Evolutionary conservation across 1,139 yeast genomes (phyloP).

Genomic region (Suzukiozyma palmioleophila): DNA sequence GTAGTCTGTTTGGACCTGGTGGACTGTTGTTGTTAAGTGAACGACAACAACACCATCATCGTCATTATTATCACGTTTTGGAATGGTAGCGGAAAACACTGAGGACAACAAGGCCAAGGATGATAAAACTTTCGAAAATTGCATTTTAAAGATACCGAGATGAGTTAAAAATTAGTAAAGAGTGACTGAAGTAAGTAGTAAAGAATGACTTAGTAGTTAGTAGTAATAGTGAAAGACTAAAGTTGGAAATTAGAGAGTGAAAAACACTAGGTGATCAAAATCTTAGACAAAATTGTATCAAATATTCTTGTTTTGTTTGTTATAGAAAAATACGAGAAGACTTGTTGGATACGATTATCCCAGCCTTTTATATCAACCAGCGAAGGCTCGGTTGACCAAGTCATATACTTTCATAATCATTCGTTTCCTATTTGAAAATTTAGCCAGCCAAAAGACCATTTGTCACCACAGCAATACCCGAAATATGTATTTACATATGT

Average conservation of each 20-base stretch:
- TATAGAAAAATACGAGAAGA: too few relatives aligned
- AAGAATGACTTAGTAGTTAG: constrained; percentile 8
- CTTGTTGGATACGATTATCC: too few relatives aligned
- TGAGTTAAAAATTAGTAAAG: constrained; percentile 6
- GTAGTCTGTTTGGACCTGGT: constrained; percentile 29
- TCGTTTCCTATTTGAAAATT: too few relatives aligned
- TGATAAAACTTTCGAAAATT: constrained; percentile 25
- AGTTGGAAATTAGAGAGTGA: constrained; percentile 18
- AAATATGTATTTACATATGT: too few relatives aligned
- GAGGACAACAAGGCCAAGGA: constrained; percentile 20
- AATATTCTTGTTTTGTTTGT: too few relatives aligned
- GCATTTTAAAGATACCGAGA: constrained; percentile 21
- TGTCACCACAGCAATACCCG: too few relatives aligned
- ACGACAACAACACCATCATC: constrained; percentile 32
- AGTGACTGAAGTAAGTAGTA: constrained; percentile 19
- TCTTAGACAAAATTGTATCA: not conserved
- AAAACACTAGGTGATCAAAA: constrained; percentile 7
- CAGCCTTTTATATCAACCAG: too few relatives aligned
- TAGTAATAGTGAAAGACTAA: constrained; percentile 17
- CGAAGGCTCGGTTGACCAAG: too few relatives aligned
- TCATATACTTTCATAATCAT: too few relatives aligned
- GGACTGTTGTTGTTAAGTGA: constrained; percentile 34
- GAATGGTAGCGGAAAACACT: constrained; percentile 26
- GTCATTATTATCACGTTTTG: constrained; percentile 13
- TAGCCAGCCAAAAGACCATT: too few relatives aligned